Evolutionary conservation across 78 protist genomes (phyloP).

Genomic region (Bodo saltans): DNA sequence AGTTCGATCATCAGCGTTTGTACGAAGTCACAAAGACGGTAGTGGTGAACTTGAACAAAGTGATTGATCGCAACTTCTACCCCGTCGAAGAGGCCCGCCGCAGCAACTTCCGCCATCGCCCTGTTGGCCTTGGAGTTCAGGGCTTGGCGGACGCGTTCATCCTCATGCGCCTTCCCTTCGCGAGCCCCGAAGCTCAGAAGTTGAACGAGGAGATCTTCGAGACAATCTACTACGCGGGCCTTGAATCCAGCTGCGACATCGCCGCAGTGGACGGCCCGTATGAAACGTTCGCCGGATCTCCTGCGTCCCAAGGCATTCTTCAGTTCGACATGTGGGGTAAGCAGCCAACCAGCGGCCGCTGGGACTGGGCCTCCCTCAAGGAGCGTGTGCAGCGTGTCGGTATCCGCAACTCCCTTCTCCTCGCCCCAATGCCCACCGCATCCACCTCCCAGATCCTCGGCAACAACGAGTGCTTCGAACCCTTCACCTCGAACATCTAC

Average conservation of each 20-base stretch:
- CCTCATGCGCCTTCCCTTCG: conserved; percentile 82
- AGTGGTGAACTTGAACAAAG: conserved; percentile 80
- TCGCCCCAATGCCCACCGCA: conserved; percentile 99
- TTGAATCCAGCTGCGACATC: conserved; percentile 16
- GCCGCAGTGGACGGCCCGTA: conserved; percentile 71
- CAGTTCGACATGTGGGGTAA: conserved; percentile 94
- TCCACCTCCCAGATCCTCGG: conserved; percentile 97
- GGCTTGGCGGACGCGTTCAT: conserved; percentile 95
- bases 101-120: conserved; percentile 91
- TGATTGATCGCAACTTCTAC: conserved; percentile 92
- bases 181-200: conserved; percentile 70
- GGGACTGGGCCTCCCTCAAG: conserved; percentile 49
- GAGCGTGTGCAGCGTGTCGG: conserved; percentile 59
- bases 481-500: conserved; percentile 95
- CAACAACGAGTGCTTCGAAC: conserved; percentile 97
- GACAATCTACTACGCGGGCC: conserved; percentile 89
- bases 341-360: conserved; percentile 10
- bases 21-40: conserved; percentile 51
- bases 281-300: conserved; percentile 78
- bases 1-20: conserved; percentile 74
- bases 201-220: conserved; percentile 94
- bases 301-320: conserved; percentile 75
- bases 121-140: conserved; percentile 94
- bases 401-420: conserved; percentile 87
- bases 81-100: conserved; percentile 89